Base-by-base conservation (phyloP, 805 yeast species). In the Zygosaccharomyces bisporus region DNA sequence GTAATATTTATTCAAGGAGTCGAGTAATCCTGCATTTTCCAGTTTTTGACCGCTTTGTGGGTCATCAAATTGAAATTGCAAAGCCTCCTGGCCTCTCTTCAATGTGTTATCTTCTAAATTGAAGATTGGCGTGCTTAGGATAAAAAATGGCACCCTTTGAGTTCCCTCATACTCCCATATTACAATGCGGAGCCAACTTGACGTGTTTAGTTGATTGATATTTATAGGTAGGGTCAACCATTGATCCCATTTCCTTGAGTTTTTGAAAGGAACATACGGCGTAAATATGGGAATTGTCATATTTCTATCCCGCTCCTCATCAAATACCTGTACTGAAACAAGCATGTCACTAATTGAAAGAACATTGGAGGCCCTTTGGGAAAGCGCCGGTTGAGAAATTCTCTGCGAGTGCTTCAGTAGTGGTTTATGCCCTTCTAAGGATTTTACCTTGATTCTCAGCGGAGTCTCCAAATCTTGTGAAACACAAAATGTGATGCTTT, bases 161-260 rank as follows among this genome's bases (percentile, higher is more conserved):
- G 80, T 76, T 6, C 80, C 78, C 23, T 76, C 75, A 46, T 78
- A 81, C 50, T 86, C 95, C 77, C 82, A 85, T 2, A 89, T 52
- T 2, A 76, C 71, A 18, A 93, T 69, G 42, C 75, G 74, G 13
- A 90, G 60, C 49, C 71, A 74, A 4, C 93, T 65, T 32, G 77
- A 75, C 29, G 79, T 59, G 2, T 86, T 82, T n/a, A 91, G 61
- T 56, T 88, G 93, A 42, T 76, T 75, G 51, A 85, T 79, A 43
- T 73, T 71, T 2, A 90, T 74, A 0, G 97, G 91, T 37, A 93
- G 62, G 36, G 76, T 74, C 16, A 87, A 63, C 84, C 88, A 83
- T 47, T 80, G 79, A 53, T 83, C 76, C 90, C 93, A 87, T 38
- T 60, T 75, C 57, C 75, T 75, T 24, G 64, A 45, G 23, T 53